Percentiles rank a stretch among this genome's conserved stretches.
These are phyloP conservation scores for Dictyostelium purpureum DNA, from an alignment of 78 protist genomes.

Conservation along the genomic window DNA sequence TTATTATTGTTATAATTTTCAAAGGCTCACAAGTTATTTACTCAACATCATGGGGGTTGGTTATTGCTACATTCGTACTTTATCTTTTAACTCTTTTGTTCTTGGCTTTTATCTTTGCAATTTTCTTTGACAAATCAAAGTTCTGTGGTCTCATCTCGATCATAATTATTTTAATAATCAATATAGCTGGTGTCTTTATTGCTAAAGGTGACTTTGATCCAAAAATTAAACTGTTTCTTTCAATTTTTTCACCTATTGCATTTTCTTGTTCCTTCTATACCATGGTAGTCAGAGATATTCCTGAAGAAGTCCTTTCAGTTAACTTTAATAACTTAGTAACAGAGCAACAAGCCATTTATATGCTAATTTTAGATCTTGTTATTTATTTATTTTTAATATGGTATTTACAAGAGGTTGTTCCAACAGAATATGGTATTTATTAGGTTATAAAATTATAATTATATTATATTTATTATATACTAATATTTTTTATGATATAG, in stretches of 20 bases:
- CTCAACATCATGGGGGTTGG: background rate
- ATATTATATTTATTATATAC: no score
- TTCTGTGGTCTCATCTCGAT: conserved; percentile 48
- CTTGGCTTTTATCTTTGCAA: conserved; percentile 1
- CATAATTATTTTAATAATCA: background rate
- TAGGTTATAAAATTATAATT: no score
- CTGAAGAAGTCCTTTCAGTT: background rate
- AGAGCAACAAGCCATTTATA: conserved; percentile 7
- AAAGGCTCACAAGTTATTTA: background rate
- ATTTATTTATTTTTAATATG: conserved; percentile 38
- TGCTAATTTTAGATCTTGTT: conserved; percentile 46
- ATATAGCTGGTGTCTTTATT: conserved; percentile 58
- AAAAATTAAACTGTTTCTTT: conserved; percentile 13
- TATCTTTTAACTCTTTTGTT: conserved; percentile 14
- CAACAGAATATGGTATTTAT: conserved; percentile 51
- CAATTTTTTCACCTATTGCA: conserved; percentile 56
- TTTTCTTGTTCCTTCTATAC: conserved; percentile 26
- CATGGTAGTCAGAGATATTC: conserved; percentile 14
- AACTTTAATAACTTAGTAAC: background rate
- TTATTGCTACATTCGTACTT: conserved; percentile 8
- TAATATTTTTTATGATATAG: no score
- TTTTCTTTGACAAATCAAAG: conserved; percentile 56
- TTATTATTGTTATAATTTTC: background rate
- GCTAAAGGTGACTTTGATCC: conserved; percentile 24
- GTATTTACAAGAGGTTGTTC: conserved; percentile 48